Conservation (phyloP, 805 yeast species). For the Candida montana region DNA sequence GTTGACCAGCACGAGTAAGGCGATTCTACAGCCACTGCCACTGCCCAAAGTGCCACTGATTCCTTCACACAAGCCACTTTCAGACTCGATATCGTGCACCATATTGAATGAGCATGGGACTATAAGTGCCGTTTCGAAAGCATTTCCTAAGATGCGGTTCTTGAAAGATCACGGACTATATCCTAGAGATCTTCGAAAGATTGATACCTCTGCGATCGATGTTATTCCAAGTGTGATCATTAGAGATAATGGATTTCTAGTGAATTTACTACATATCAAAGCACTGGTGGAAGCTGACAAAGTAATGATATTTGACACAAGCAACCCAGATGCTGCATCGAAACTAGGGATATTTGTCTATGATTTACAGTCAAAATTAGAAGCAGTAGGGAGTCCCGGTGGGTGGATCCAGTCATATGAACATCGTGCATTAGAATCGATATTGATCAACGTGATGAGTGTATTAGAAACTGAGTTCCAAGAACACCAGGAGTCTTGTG, state of each 20-base stretch:
- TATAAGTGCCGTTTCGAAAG: constrained; percentile 71
- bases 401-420: constrained; percentile 56
- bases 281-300: constrained; percentile 79
- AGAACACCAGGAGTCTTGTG: constrained; percentile 52
- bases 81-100: constrained; percentile 46
- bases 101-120: constrained; percentile 71
- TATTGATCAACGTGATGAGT: constrained; percentile 75
- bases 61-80: constrained; percentile 1
- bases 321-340: constrained; percentile 50
- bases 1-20: background rate
- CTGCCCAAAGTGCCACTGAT: constrained; percentile 9
- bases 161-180: constrained; percentile 67
- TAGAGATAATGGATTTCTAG: constrained; percentile 67
- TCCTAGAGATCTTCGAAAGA: constrained; percentile 83
- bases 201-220: constrained; percentile 68
- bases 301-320: constrained; percentile 77
- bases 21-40: background rate
- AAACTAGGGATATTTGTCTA: constrained; percentile 74
- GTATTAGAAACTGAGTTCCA: constrained; percentile 72
- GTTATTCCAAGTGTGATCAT: constrained; percentile 88
- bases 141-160: constrained; percentile 73
- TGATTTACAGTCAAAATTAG: constrained; percentile 73
- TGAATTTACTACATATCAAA: constrained; percentile 81
- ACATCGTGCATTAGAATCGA: constrained; percentile 77
- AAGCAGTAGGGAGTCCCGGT: constrained; percentile 24